These are phyloP conservation scores for Aspergillus conjunctus DNA, from an alignment of 495 filamentous ascomycete species.

Conservation along the genomic window DNA sequence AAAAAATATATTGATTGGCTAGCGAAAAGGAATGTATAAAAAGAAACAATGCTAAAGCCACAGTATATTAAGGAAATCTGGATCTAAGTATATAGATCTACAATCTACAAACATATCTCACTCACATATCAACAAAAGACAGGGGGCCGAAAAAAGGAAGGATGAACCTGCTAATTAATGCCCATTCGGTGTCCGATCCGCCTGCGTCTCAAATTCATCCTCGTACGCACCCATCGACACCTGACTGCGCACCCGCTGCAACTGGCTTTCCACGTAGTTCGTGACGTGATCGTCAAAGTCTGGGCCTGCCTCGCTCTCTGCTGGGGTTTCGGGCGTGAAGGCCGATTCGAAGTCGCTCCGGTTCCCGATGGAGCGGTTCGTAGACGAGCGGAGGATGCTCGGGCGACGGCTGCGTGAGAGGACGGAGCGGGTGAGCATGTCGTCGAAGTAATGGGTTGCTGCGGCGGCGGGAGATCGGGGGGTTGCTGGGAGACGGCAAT, in stretches of 20 bases:
- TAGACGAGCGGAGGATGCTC: constrained; percentile 76
- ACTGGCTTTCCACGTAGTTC: constrained; percentile 70
- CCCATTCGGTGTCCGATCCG: constrained; percentile 36
- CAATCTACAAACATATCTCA: not conserved
- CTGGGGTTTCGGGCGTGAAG: constrained; percentile 29
- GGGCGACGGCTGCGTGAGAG: constrained; percentile 47
- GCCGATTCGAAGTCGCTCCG: constrained; percentile 77
- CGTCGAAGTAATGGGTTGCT: constrained; percentile 93
- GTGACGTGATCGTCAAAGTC: constrained; percentile 67
- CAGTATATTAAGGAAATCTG: not conserved
- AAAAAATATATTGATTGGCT: not conserved
- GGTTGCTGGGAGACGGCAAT: constrained; percentile 89
- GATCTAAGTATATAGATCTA: not conserved
- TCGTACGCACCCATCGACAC: constrained; percentile 54
- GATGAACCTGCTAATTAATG: constrained; percentile 14
- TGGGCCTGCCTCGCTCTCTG: constrained; percentile 42
- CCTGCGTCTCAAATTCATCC: constrained; percentile 62
- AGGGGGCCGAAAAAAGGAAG: not conserved
- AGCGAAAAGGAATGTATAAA: not conserved
- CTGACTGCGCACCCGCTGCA: constrained; percentile 62
- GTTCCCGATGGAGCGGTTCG: constrained; percentile 78
- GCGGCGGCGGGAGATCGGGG: constrained; percentile 81
- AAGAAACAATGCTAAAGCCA: not conserved
- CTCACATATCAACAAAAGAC: not conserved
- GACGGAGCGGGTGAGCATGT: constrained; percentile 65